Evolutionary conservation across 2,329 filamentous ascomycete genomes (phyloP).

Genomic region (Phialophora expanda): DNA sequence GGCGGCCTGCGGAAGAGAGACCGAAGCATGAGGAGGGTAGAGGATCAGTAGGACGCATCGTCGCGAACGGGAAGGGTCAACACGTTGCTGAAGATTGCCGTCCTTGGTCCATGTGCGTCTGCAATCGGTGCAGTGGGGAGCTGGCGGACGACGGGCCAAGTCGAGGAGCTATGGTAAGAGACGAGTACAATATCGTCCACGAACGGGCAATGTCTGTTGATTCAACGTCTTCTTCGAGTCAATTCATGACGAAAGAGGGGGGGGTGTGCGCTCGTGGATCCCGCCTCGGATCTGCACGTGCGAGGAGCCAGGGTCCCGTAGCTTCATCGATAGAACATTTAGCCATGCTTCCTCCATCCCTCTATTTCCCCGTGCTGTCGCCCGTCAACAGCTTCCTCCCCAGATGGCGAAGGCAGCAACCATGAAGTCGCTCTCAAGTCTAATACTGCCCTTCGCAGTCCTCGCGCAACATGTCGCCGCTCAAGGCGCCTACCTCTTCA

Average conservation of each 20-base stretch:
- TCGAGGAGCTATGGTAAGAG: neutral
- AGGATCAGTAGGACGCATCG: slow-evolving; percentile 26
- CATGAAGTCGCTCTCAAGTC: slow-evolving; percentile 29
- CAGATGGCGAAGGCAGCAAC: slow-evolving; percentile 27
- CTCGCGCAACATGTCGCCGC: slow-evolving; percentile 35
- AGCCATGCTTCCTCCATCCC: neutral
- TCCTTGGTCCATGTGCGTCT: neutral
- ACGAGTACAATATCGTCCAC: neutral
- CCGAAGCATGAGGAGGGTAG: slow-evolving; percentile 34
- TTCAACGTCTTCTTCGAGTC: neutral
- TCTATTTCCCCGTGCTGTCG: slow-evolving; percentile 12
- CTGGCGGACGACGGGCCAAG: neutral
- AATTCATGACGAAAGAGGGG: slow-evolving; percentile 4
- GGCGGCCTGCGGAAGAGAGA: slow-evolving; percentile 38
- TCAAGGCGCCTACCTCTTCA: slow-evolving; percentile 40
- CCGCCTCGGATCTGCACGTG: slow-evolving; percentile 8
- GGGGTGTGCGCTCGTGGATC: neutral
- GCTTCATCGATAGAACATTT: slow-evolving; percentile 8
- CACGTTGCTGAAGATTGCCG: neutral
- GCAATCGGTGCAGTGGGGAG: neutral
- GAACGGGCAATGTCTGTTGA: neutral
- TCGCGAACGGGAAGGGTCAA: slow-evolving; percentile 18
- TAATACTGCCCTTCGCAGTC: slow-evolving; percentile 24
- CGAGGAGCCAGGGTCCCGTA: neutral
- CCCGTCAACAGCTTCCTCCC: slow-evolving; percentile 17